Evolutionary conservation across 164 flowering plant species (phyloP).

Genomic region (Vitis rupestris): DNA sequence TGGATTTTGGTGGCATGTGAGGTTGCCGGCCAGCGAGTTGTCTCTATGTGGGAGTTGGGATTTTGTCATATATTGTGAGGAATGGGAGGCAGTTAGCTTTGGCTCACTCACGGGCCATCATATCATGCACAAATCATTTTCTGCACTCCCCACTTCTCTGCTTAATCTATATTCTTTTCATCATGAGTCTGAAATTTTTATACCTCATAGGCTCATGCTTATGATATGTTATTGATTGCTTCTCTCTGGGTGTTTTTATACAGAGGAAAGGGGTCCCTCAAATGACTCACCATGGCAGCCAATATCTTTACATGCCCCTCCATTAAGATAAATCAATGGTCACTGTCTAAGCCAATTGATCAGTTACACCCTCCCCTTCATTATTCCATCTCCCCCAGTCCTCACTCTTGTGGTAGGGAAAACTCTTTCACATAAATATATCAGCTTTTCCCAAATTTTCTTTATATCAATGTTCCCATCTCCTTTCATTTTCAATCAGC

Average conservation of each 20-base stretch:
- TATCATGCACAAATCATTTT: constrained; percentile 43
- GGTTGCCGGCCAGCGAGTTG: constrained; percentile 65
- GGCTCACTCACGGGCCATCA: constrained; percentile 42
- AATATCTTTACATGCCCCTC: too few species aligned
- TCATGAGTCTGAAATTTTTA: too few species aligned
- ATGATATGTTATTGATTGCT: neutral
- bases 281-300: too few species aligned
- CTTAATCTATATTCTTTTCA: neutral
- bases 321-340: too few species aligned
- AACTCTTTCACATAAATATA: too few species aligned
- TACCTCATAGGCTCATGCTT: neutral
- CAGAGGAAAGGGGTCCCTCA: too few species aligned
- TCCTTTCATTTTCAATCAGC: neutral
- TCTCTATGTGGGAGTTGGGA: constrained; percentile 49
- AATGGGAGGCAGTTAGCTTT: constrained; percentile 27
- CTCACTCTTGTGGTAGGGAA: too few species aligned
- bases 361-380: too few species aligned
- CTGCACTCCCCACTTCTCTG: neutral
- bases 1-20: constrained; percentile 64
- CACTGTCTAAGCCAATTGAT: too few species aligned
- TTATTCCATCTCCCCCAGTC: too few species aligned
- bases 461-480: too few species aligned
- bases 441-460: too few species aligned
- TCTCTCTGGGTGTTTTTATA: neutral
- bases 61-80: constrained; percentile 42